Evolutionary conservation across 2,329 filamentous ascomycete species (phyloP), one percentile per base, ranked within the genome.

Genomic region (Ascocoryne sarcoides): DNA sequence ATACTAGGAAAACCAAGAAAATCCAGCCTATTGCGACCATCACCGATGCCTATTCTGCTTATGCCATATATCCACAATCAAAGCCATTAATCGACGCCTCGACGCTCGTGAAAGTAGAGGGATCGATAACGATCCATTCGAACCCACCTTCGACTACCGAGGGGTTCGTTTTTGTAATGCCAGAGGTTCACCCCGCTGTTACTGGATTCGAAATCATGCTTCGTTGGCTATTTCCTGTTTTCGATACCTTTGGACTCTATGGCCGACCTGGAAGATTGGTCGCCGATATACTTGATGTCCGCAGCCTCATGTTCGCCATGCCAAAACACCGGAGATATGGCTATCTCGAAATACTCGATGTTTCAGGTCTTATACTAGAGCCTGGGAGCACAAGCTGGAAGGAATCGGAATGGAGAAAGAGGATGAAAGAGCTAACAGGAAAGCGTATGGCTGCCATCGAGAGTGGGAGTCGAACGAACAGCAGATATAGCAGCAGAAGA

Each of bases 281-380:
- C 23, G 87, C 92, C 2, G 94, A 94, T 57, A 82, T 84, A 0
- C 74, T 89, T 32, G 89, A 96, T 62, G 71, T 84, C 3, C 78
- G 87, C 33, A 94, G 92, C 42, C 71, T 98, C 49, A 98, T 98
- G 92, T 98, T 96, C 61, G 92, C 89, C 4, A 93, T 98, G 81
- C 90, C 92, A 0, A 86, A 84, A 53, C 79, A 92, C 52, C 79
- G 81, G 39, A 76, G 84, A 49, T 94, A 94, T 55, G 89, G 90
- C 0, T 96, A 96, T 56, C 66, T 98, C 18, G 92, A 96, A 56
- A 79, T 88, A 26, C 65, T 89, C 41, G 92, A 98, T 58, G 85
- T 96, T 12, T 79, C 82, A 3, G 73, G 74, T 39, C 66, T 96
- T 31, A 88, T 98, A 46, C 72, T 84, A 47, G 81, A 82, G 3